A percentile compares a stretch with the other conserved stretches of the same genome.
phyloP scores from a whole-genome alignment of 2,329 filamentous ascomycete genomes.

The Coniochaeta hoffmannii region DNA sequence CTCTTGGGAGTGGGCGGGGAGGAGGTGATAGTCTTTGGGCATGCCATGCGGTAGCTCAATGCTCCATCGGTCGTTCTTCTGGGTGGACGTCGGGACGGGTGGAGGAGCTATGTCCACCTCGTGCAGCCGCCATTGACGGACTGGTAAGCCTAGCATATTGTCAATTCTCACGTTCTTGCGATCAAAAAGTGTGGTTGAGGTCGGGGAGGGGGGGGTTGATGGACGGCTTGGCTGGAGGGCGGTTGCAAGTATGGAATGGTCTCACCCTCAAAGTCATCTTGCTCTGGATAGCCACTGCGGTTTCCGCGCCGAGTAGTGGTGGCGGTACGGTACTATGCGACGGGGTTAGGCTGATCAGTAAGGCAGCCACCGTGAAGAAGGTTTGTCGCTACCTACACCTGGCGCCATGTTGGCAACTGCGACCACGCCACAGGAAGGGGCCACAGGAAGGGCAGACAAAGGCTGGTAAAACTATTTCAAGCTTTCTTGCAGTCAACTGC shows the following conservation, averaged over 20 bases:
- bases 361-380: background rate
- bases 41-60: constrained; percentile 68
- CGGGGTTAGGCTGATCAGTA: background rate
- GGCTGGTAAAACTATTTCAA: background rate
- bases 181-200: background rate
- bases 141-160: constrained; percentile 61
- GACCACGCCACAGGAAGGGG: no score
- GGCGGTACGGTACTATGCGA: constrained; percentile 13
- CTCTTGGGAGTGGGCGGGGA: constrained; percentile 74
- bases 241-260: background rate
- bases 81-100: constrained; percentile 52
- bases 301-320: constrained; percentile 48
- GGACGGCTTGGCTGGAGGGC: background rate
- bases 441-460: background rate
- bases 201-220: background rate
- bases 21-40: constrained; percentile 75
- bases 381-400: background rate
- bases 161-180: background rate
- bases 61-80: constrained; percentile 64
- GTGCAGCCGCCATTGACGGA: constrained; percentile 82
- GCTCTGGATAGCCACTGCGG: constrained; percentile 48
- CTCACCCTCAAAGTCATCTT: constrained; percentile 54
- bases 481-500: no score
- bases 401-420: background rate
- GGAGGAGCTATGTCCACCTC: constrained; percentile 61